Evolutionary conservation across 306 rosid genomes (phyloP), one percentile per base, ranked within the genome.

Genomic region (Pueraria montana): DNA sequence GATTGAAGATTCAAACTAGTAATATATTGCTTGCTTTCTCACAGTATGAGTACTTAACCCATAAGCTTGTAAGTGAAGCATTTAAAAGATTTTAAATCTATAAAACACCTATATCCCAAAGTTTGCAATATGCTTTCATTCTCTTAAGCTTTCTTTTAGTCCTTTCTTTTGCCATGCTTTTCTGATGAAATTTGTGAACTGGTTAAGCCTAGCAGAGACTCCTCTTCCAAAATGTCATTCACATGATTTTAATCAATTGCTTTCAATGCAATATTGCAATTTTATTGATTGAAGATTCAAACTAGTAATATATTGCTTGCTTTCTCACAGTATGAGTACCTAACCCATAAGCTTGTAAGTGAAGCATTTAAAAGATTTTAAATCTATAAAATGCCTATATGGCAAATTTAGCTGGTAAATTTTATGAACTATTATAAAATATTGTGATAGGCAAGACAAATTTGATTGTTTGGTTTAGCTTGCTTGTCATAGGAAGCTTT

Each of bases 41-140:
- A 4, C 36, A 70, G 14, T 49, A 32, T 34, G n/a, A 34, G 26
- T 46, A 67, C 59, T 36, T 14, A 12, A 10, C 45, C 32, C 38
- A 43, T 67, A 13, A 45, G 42, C 72, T 32, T 84, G 46, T 13
- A 11, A 64, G 26, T 46, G 23, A 73, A 63, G 30, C 48, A 30
- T 69, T 45, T 70, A 11, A 13, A n/a, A 12, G 48, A 32, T 70
- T 78, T 53, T 16, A 16, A 79, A 42, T 45, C 21, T 24, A 9
- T 64, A 12, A 4, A 56, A n/a, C 13, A 16, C 65, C 23, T 38
- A 4, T 18, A 16, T 36, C 21, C 14, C 43, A 18, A 38, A 59
- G n/a, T 72, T 72, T 49, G 94, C 84, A 93, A 96, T 81, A 96
- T 96, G 99, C 99, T 96, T 62, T 96, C 99, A 45, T 96, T 96